Evolutionary conservation across 768 basidiomycete genomes (phyloP), one percentile per base, ranked within the genome.

Genomic region (Chiua virens): DNA sequence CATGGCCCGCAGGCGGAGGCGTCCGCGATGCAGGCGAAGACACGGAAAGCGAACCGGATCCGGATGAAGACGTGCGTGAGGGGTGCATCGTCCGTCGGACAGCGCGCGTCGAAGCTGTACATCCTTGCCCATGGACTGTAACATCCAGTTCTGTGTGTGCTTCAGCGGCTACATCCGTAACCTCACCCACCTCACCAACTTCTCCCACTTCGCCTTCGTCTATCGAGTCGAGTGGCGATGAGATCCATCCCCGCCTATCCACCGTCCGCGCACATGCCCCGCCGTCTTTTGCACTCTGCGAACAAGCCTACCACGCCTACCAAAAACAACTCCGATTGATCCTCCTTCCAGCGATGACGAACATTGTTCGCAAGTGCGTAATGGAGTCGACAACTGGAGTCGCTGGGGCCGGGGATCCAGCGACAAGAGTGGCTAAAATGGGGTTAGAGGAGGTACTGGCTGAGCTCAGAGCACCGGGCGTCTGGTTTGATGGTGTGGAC

Each of bases 401-500:
- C 8, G 54, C 56, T 30, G 74, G 64, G 1, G 61, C 56, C 8
- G 71, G 56, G 3, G 81, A 89, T 59, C 85, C 88, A 3, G 81
- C 79, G 1, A 68, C 81, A 7, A 72, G 74, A 20, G 81, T 80
- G 8, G 66, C 76, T 9, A 72, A 71, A 59, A 83, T 89, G 84
- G 61, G 66, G 0, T 35, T 80, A 0, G 86, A 87, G 54, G 86
- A 87, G 5, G 81, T 91, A 0, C 59, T 85, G 25, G 64, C 59
- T 35, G 75, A 79, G 42, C 53, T 91, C 50, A 72, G 82, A 36
- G 79, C 83, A 32, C 75, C 73, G 23, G 80, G 78, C 0, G 71
- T 83, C 3, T 90, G 88, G 88, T 85, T 81, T 50, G 83, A 88
- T 46, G 87, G 87, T 0, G 74, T 86, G 3, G 85, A 89, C 61